These are phyloP conservation scores for Tardiomyces depauwii DNA, from an alignment of 1,139 yeast species.

Conservation along the genomic window DNA sequence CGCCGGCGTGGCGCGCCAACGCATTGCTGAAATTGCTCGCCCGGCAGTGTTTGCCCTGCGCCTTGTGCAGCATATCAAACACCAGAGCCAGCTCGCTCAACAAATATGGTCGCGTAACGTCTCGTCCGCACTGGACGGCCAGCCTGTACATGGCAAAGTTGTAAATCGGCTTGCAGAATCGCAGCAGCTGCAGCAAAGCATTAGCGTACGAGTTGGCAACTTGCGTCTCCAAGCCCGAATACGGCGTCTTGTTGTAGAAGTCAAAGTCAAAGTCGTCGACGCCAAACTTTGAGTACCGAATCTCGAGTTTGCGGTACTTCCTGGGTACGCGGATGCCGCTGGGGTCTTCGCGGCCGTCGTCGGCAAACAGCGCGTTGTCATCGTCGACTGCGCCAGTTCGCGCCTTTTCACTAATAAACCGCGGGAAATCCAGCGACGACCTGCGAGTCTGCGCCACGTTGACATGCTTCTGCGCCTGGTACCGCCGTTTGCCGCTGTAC, in stretches of 20 bases:
- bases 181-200: slow-evolving; percentile 68
- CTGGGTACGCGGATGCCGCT: slow-evolving; percentile 38
- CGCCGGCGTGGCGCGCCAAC: slow-evolving; percentile 23
- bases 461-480: slow-evolving; percentile 34
- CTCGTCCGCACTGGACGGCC: slow-evolving; percentile 11
- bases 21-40: slow-evolving; percentile 57
- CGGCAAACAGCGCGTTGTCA: slow-evolving; percentile 12
- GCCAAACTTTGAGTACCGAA: slow-evolving; percentile 82
- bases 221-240: slow-evolving; percentile 84
- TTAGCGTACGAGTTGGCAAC: slow-evolving; percentile 75
- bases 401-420: slow-evolving; percentile 61
- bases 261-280: slow-evolving; percentile 90
- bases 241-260: slow-evolving; percentile 63
- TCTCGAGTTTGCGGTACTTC: slow-evolving; percentile 63
- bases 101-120: slow-evolving; percentile 33
- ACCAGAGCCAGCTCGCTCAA: slow-evolving; percentile 78
- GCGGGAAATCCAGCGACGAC: slow-evolving; percentile 36
- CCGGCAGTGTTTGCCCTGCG: slow-evolving; percentile 58
- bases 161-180: slow-evolving; percentile 64
- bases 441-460: slow-evolving; percentile 28
- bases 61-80: slow-evolving; percentile 83
- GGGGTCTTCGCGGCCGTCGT: slow-evolving; percentile 10
- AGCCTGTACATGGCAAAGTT: slow-evolving; percentile 43
- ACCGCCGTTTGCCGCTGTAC: slow-evolving; percentile 10
- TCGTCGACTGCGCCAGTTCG: slow-evolving; percentile 18